These are phyloP conservation scores for Lodderomyces margitis DNA, from an alignment of 1,139 yeast species.

Conservation along the genomic window DNA sequence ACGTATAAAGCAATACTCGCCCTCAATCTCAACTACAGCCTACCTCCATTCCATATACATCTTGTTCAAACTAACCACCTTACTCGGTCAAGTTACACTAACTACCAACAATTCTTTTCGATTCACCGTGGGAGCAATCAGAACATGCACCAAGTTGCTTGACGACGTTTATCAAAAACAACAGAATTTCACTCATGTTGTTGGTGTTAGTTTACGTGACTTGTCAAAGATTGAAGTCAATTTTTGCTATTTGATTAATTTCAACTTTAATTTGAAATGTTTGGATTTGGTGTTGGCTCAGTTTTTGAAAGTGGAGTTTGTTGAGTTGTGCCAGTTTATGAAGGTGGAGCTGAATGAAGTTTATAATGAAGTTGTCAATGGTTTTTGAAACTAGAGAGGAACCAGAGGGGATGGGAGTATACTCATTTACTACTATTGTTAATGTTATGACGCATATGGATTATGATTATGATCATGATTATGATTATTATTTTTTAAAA, in stretches of 20 bases:
- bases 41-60: conserved; percentile 43
- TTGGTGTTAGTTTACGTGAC: conserved; percentile 41
- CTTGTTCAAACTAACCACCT: conserved; percentile 35
- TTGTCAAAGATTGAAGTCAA: conserved; percentile 41
- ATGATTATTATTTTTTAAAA: too few relatives aligned
- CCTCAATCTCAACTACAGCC: conserved; percentile 40
- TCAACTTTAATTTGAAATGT: conserved; percentile 36
- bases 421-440: too few relatives aligned
- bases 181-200: conserved; percentile 43
- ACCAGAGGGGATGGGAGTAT: background rate
- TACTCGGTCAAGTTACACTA: conserved; percentile 33
- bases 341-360: conserved; percentile 12
- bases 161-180: conserved; percentile 49
- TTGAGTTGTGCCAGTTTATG: conserved; percentile 23
- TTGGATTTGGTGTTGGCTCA: conserved; percentile 32
- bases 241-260: conserved; percentile 41
- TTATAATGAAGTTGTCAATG: conserved; percentile 5
- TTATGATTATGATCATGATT: too few relatives aligned
- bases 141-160: conserved; percentile 44
- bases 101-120: conserved; percentile 38
- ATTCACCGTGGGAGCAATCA: conserved; percentile 39
- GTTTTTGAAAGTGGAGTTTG: conserved; percentile 30
- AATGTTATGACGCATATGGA: too few relatives aligned
- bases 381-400: background rate
- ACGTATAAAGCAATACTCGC: conserved; percentile 42